Evolutionary conservation across 2,329 filamentous ascomycete species (phyloP), one percentile per base, ranked within the genome.

Genomic region (Trichoderma sp.): DNA sequence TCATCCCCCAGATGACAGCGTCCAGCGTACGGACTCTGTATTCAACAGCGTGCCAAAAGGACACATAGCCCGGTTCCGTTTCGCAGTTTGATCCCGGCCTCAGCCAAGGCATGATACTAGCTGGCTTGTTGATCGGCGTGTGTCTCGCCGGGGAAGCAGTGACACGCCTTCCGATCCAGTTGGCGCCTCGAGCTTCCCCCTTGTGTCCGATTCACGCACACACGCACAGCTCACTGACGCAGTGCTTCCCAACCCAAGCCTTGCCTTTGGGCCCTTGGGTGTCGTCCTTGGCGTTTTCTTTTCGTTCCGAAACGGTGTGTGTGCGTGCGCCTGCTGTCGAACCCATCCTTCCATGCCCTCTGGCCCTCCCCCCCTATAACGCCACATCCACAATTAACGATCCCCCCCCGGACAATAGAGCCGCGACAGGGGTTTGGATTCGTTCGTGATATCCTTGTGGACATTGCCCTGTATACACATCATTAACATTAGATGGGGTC

Each of bases 91-190:
- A 26, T 50, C 45, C 47, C 39, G 48, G 24, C 34, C 28, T 34
- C 65, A 51, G 44, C 54, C 34, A 28, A 28, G 55, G 39, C 45
- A 15, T 43, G 51, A 47, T 39, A 24, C 21, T 24, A 54, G 65
- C 28, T 58, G 60, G 56, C 21, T 19, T 64, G 39, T 64, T 47
- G 65, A 66, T 64, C 65, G 56, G 30, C 44, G 44, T 45, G 39
- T 64, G 60, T 54, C 61, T 59, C 44, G 48, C 48, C 39, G 28
- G 60, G 65, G 60, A 64, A 59, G 60, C 56, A 55, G 28, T 30
- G 55, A 41, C 45, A 56, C 26, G 43, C 34, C 44, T 55, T 56
- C 54, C 54, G 55, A 64, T 64, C 61, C 65, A 66, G 54, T 60
- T 58, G 61, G 54, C 48, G 30, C 50, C 50, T 45, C 17, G 24